Conservation (phyloP, 805 yeast genomes). For the Starmerella etchellsii region DNA sequence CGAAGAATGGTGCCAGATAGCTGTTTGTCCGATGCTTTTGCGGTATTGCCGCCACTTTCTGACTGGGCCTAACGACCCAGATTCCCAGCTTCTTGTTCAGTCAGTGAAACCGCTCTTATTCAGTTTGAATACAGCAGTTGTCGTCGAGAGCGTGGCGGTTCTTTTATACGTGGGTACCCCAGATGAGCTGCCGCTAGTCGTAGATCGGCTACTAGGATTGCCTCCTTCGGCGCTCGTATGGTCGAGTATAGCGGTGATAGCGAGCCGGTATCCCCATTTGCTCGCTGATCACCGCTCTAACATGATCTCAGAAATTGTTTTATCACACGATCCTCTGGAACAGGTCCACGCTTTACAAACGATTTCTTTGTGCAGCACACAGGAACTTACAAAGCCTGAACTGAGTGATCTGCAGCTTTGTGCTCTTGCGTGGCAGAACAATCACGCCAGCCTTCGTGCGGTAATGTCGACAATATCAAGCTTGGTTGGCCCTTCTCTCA, state of each 20-base stretch:
- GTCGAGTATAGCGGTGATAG: constrained; percentile 35
- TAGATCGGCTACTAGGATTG: constrained; percentile 37
- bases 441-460: constrained; percentile 4
- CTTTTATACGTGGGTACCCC: constrained; percentile 48
- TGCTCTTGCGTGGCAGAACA: constrained; percentile 9
- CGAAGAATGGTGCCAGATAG: constrained; percentile 61
- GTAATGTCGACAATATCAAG: constrained; percentile 2
- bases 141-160: constrained; percentile 48
- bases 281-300: constrained; percentile 25
- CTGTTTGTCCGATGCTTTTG: constrained; percentile 47
- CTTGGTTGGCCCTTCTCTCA: constrained; percentile 3
- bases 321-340: constrained; percentile 35
- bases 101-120: constrained; percentile 37
- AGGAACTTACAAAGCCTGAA: constrained; percentile 35
- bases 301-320: constrained; percentile 38
- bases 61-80: constrained; percentile 44
- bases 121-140: constrained; percentile 45
- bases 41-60: constrained; percentile 54
- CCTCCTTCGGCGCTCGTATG: constrained; percentile 33
- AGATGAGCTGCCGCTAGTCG: constrained; percentile 33
- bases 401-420: constrained; percentile 35
- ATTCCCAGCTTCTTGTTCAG: constrained; percentile 42
- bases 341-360: constrained; percentile 44
- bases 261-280: constrained; percentile 27
- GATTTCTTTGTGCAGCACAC: not conserved